A percentile compares a stretch with the other conserved stretches of the same genome.
These are phyloP conservation scores for Hirschioporus abietinus DNA, from an alignment of 768 basidiomycete genomes.

Conservation along the genomic window DNA sequence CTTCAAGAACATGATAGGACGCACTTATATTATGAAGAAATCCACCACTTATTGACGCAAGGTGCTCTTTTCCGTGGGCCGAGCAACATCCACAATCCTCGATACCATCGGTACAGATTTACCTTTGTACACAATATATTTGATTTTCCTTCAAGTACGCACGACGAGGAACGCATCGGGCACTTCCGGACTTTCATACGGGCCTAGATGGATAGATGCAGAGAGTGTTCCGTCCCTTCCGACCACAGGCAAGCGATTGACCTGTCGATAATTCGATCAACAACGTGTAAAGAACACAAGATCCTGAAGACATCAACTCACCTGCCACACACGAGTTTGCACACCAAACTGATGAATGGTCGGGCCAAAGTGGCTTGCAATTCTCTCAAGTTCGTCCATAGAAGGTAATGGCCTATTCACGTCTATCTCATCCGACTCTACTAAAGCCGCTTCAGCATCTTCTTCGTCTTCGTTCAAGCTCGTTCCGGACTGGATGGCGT, in stretches of 20 bases:
- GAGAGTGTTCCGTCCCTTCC: constrained; percentile 35
- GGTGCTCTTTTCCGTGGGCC: too few relatives aligned
- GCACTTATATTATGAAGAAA: too few relatives aligned
- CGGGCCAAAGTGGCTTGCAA: constrained; percentile 46
- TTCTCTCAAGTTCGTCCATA: constrained; percentile 32
- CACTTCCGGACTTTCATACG: constrained; percentile 60
- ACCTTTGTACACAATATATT: not conserved
- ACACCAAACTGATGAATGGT: constrained; percentile 60
- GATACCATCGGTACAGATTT: too few relatives aligned
- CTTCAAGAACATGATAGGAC: too few relatives aligned
- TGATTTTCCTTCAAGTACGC: constrained; percentile 30
- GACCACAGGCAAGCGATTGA: constrained; percentile 34
- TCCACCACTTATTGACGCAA: too few relatives aligned
- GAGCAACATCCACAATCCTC: too few relatives aligned
- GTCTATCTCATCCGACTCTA: not conserved
- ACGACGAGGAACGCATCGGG: constrained; percentile 73
- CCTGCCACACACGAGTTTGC: constrained; percentile 68
- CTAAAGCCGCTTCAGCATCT: constrained; percentile 7
- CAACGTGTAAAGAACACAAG: not conserved
- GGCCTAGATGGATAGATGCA: constrained; percentile 34
- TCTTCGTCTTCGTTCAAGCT: constrained; percentile 14
- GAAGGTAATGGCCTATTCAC: constrained; percentile 6
- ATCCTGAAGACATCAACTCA: constrained; percentile 22
- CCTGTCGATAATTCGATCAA: constrained; percentile 28
- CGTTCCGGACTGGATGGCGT: constrained; percentile 18